Evolutionary conservation across 2,329 filamentous ascomycete species (phyloP), one percentile per base, ranked within the genome.

Genomic region (Ophiocordyceps camponoti-rufipedis): DNA sequence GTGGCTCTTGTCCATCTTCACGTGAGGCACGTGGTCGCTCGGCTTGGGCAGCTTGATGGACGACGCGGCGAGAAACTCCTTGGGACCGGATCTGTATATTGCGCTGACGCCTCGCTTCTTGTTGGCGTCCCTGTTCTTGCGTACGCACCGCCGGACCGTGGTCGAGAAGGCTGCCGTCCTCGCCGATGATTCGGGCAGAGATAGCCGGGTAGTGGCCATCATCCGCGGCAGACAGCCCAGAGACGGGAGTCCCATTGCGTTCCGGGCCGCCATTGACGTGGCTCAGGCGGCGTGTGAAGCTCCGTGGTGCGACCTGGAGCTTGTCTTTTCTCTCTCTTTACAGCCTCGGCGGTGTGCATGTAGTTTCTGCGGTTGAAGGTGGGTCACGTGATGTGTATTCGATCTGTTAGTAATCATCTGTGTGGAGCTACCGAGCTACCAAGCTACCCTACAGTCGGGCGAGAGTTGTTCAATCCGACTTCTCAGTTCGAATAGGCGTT

Each of bases 81-180:
- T 75, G 5, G 79, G 78, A 0, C 88, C 88, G 1, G 83, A 86
- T 44, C 82, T 73, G 52, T 84, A 80, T 47, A 94, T 71, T 23
- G 80, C 82, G 46, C 86, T 94, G 45, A 94, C 76, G 41, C 87
- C 89, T 49, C 91, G 82, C 49, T 76, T 67, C 52, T 74, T 79
- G 69, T 85, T 95, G 65, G 76, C 77, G 67, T 95, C 88, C 57
- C 78, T 76, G 49, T 57, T 62, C 57, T 65, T 67, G 61, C 67
- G 66, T 56, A 66, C 65, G 53, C 62, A 68, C 53, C 64, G 67
- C 50, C 61, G 65, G 50, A 63, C 63, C 44, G 73, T 72, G 47
- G 75, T 80, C 44, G 78, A 75, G 61, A 78, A 72, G 51, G 58
- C 48, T 28, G 58, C 56, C 28, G 57, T 55, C 39, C 48, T 46